Evolutionary conservation across 2,329 filamentous ascomycete genomes (phyloP), one percentile per base, ranked within the genome.

Genomic region (Remersonia thermophila): DNA sequence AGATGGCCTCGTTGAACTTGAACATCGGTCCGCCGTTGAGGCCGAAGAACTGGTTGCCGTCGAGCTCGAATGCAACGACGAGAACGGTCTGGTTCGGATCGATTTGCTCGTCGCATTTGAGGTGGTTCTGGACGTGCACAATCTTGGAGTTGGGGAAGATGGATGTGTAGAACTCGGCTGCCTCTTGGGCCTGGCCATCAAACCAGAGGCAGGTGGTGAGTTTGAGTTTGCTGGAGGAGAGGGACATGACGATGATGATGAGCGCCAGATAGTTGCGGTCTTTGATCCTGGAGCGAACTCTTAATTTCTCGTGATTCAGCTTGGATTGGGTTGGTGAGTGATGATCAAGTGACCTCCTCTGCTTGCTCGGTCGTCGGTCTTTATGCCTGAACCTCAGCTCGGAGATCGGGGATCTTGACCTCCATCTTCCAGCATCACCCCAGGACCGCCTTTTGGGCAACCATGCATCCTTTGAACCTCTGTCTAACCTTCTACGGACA

Each of bases 1-100:
- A 64, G 14, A 65, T 46, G 26, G 63, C 60, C 23, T 56, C 54
- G 44, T 39, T 61, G 47, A 60, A 59, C 15, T 54, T 54, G 54
- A 58, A 61, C 3, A 52, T 38, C 3, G 59, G 55, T 1, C 62
- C 62, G 38, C 64, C 63, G 42, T 67, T 66, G 27, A 67, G 53
- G 3, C 51, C 58, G 15, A 60, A 54, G 44, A 64, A 67, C 4
- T 44, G 46, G 14, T 56, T 53, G 12, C 60, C 60, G 40, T 56
- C 53, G 32, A 65, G 52, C 15, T 52, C 52, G 45, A 66, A 66
- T 26, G 52, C 47, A 15, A 63, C 55, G 1, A 54, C 43, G 47
- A 62, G 50, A 20, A 59, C 52, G 23, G 55, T 38, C 20, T 52
- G 41, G 7, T 51, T 49, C 14, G 51, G 46, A 37, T 59, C 58